Conservation (phyloP, 73 alveolate species). For the Paraurostyla sp. region DNA sequence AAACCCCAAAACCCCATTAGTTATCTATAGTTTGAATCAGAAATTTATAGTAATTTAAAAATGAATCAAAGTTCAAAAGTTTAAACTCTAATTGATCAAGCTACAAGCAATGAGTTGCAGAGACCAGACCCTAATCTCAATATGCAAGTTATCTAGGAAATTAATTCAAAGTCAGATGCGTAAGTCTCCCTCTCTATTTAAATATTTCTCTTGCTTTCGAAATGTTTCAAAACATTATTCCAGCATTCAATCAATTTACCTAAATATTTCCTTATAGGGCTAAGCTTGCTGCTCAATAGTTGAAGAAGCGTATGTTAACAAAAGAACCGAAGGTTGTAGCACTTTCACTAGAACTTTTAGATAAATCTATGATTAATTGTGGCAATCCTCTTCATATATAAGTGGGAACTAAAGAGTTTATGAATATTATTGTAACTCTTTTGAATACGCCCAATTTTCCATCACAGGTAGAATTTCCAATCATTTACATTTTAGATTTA, state of each 20-base stretch:
- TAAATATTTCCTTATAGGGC: neutral
- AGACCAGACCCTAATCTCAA: constrained; percentile 65
- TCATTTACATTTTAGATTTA: constrained; percentile 34
- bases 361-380: constrained; percentile 57
- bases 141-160: constrained; percentile 36
- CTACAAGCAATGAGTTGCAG: constrained; percentile 64
- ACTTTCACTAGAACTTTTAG: constrained; percentile 76
- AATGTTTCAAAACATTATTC: neutral
- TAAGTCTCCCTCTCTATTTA: neutral
- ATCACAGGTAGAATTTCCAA: neutral
- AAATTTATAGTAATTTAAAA: neutral
- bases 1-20: constrained; percentile 44
- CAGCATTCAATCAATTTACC: neutral
- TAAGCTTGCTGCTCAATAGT: neutral
- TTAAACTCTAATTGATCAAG: constrained; percentile 56
- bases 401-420: constrained; percentile 84
- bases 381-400: constrained; percentile 75
- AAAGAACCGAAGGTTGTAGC: constrained; percentile 68
- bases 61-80: constrained; percentile 55
- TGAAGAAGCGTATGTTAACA: constrained; percentile 20
- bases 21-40: neutral
- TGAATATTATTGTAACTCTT: constrained; percentile 74
- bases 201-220: neutral
- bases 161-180: constrained; percentile 72
- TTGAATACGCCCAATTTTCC: constrained; percentile 78